A percentile compares a stretch with the other conserved stretches of the same genome.
Evolutionary conservation across 176 grass and related monocot species (phyloP).

Genomic region (Carex littledalei): DNA sequence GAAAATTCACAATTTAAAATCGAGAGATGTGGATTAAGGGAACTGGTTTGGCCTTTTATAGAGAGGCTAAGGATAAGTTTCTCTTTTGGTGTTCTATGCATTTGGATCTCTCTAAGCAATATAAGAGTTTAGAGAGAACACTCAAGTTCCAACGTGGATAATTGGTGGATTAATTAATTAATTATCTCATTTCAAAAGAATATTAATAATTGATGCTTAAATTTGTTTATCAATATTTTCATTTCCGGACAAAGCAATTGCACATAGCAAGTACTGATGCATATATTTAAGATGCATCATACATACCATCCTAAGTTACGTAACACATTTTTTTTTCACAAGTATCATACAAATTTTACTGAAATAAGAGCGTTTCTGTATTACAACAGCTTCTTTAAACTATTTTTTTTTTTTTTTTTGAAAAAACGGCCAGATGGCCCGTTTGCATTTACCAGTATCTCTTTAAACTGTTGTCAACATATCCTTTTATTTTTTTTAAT

Average conservation of each 20-base stretch:
- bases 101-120: constrained; percentile 16
- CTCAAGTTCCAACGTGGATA: constrained; percentile 22
- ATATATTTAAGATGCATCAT: not conserved
- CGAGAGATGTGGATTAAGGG: not conserved
- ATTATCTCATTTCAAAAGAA: not conserved
- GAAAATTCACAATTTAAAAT: not conserved
- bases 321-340: not conserved
- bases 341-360: not conserved
- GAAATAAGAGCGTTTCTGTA: not conserved
- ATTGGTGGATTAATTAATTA: not conserved
- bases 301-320: not conserved
- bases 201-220: not conserved
- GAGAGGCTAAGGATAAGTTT: constrained; percentile 7
- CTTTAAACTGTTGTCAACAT: not conserved
- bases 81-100: not conserved
- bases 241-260: not conserved
- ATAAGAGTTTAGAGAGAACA: constrained; percentile 23
- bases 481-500: not conserved
- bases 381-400: not conserved
- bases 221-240: not conserved
- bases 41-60: constrained; percentile 26
- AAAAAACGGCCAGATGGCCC: too few relatives aligned
- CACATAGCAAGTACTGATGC: not conserved
- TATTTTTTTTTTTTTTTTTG: too few relatives aligned
- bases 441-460: too few relatives aligned